Evolutionary conservation across 2,329 filamentous ascomycete species (phyloP), one percentile per base, ranked within the genome.

Genomic region (Aspergillus transmontanensis): DNA sequence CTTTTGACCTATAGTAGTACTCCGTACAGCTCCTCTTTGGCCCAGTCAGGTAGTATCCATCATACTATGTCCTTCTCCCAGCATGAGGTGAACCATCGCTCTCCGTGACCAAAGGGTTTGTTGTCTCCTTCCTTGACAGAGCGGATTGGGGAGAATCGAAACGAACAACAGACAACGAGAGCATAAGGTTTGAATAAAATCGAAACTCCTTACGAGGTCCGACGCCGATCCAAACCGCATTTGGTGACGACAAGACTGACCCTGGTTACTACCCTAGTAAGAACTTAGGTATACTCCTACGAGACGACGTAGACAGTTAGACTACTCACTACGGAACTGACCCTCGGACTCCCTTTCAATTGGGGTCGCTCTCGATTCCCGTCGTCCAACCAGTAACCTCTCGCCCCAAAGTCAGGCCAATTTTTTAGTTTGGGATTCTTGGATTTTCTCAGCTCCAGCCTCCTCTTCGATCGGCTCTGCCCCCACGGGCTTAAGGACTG

Each of bases 201-300:
- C 55, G 50, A 60, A 59, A 62, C 63, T 62, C 65, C 61, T 64
- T 64, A 60, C 60, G 30, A 64, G 32, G 53, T 36, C n/a, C 39
- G 39, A 19, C 62, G 71, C 58, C 69, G 71, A 72, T 73, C 71
- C 58, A 67, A 64, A 57, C 65, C 67, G 43, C 21, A 67, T 69
- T 65, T 12, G 58, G 39, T 34, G 64, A 65, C 58, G 57, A 59
- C 59, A 59, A 69, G 67, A 70, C 69, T 64, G 66, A 68, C 65
- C 60, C 66, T 67, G 60, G 64, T 65, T 60, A 57, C 62, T 41
- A 58, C 39, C 55, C 62, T 57, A 57, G 54, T 39, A 43, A 59
- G 60, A 39, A 39, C 10, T n/a, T 39, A 28, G 26, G 26, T 28
- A 26, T 55, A 39, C 51, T n/a, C 36, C 51, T 9, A 16, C 51